Percentiles rank a stretch among this genome's conserved stretches.
Conservation (phyloP, 176 grass and related monocot genomes). For the Chloris gayana region DNA sequence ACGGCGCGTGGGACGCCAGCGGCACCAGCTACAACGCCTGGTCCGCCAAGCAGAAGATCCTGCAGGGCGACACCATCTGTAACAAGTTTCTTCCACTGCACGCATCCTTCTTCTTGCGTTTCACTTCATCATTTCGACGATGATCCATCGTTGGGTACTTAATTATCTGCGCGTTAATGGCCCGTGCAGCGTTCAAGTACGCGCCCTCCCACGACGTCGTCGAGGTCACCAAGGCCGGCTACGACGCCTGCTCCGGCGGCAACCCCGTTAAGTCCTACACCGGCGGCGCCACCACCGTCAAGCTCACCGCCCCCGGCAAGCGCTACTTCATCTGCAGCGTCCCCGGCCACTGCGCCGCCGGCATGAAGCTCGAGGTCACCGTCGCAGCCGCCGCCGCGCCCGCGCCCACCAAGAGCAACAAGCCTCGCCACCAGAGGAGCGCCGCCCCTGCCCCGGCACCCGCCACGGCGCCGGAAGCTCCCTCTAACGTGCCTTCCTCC, state of each 20-base stretch:
- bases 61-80: conserved; percentile 44
- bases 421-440: neutral
- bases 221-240: conserved; percentile 63
- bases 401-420: neutral
- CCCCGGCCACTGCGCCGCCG: conserved; percentile 57
- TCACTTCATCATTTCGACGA: no score
- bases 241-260: conserved; percentile 62
- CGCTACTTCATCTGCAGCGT: conserved; percentile 87
- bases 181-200: conserved; percentile 18
- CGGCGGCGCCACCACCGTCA: conserved; percentile 39
- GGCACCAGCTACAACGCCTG: conserved; percentile 39
- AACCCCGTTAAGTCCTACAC: conserved; percentile 37
- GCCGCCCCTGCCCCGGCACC: neutral
- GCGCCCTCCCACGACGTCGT: conserved; percentile 55
- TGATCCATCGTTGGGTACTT: no score
- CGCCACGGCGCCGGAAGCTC: neutral
- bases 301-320: conserved; percentile 51
- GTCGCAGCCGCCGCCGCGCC: conserved; percentile 22
- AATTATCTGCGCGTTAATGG: no score
- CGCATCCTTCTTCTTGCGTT: no score
- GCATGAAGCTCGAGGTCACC: conserved; percentile 80
- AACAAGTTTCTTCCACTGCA: no score
- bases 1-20: conserved; percentile 40
- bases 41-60: conserved; percentile 28
- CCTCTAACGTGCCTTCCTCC: neutral